Evolutionary conservation across 805 yeast genomes (phyloP).

Genomic region (Saturnispora hagleri): DNA sequence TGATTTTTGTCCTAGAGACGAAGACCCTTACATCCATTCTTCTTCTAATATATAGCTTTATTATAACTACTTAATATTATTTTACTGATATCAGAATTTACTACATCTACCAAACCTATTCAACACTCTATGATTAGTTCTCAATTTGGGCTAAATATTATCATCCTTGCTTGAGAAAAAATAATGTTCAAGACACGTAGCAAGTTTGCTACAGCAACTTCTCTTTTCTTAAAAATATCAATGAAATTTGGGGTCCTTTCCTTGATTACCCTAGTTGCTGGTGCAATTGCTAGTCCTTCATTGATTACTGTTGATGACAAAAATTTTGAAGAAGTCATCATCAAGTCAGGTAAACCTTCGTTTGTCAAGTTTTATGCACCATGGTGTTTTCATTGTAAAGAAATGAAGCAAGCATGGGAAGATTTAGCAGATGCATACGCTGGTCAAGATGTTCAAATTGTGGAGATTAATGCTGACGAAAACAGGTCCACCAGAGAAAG

Average conservation of each 20-base stretch:
- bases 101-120: neutral
- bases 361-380: constrained; percentile 69
- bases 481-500: constrained; percentile 41
- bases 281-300: neutral
- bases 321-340: constrained; percentile 46
- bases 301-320: constrained; percentile 30
- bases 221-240: neutral
- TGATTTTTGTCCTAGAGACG: constrained; percentile 50
- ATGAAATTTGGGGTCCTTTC: neutral
- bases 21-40: constrained; percentile 6
- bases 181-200: neutral
- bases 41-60: neutral
- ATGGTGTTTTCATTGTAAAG: constrained; percentile 67
- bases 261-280: neutral
- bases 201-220: neutral
- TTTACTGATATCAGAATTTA: neutral
- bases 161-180: neutral
- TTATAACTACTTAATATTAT: neutral
- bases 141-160: neutral
- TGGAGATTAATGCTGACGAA: constrained; percentile 53
- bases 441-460: constrained; percentile 21
- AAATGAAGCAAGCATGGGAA: constrained; percentile 42
- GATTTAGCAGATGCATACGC: constrained; percentile 19
- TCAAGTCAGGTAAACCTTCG: constrained; percentile 58
- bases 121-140: neutral